These are phyloP conservation scores for Sambucus nigra DNA, from an alignment of 129 eudicot species.

Conservation along the genomic window DNA sequence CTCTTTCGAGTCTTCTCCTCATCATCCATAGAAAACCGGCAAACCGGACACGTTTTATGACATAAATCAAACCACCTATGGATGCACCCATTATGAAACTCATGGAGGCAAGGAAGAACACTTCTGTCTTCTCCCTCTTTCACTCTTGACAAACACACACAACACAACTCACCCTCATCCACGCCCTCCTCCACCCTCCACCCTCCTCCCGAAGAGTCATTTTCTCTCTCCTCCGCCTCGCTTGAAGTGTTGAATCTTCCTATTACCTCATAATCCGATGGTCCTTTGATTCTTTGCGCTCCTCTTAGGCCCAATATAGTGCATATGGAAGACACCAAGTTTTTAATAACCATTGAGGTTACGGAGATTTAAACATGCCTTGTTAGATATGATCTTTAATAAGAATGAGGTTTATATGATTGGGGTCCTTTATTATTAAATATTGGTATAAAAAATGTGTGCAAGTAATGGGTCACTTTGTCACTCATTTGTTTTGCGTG, in stretches of 20 bases:
- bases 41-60: conserved; percentile 56
- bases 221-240: background rate
- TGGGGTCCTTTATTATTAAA: too few species aligned
- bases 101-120: conserved; percentile 51
- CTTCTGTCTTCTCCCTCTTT: conserved; percentile 31
- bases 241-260: conserved; percentile 5
- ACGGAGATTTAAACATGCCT: background rate
- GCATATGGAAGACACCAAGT: conserved; percentile 10
- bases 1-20: conserved; percentile 22
- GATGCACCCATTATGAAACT: conserved; percentile 53
- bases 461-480: conserved; percentile 37
- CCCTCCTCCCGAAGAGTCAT: background rate
- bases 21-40: conserved; percentile 47
- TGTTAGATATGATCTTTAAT: background rate
- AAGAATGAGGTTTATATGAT: background rate
- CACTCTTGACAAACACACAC: conserved; percentile 54
- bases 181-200: background rate
- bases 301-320: conserved; percentile 2
- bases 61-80: conserved; percentile 37
- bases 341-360: conserved; percentile 20
- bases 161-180: conserved; percentile 31
- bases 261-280: conserved; percentile 14
- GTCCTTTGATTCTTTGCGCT: background rate
- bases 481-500: conserved; percentile 37
- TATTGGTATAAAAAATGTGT: background rate